Evolutionary conservation across 805 yeast species (phyloP), one percentile per base, ranked within the genome.

Genomic region (Cyberlindnera petersonii): DNA sequence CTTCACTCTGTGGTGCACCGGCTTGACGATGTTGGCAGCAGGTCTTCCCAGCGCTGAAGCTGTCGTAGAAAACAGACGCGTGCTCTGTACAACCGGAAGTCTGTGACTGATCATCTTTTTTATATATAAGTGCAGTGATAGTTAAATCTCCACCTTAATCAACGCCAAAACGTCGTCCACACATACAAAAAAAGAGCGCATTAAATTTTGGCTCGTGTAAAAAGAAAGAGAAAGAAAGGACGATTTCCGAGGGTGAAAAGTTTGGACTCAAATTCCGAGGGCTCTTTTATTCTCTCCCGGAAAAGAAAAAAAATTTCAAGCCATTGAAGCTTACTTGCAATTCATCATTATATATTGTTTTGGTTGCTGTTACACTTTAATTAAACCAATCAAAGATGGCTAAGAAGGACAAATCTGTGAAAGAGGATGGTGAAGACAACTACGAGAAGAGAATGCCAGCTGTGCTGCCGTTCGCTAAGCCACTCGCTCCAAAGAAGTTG

Each of bases 401-500:
- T 26, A 66, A 77, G 67, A 73, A 73, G 60, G 67, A 64, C 44
- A 63, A 65, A 48, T 63, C 66, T 23, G 40, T 42, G 33, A 66
- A 64, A 9, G 50, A 58, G 34, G 40, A 53, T 27, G 42, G 56
- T 13, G 81, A 74, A 39, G 95, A 86, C 63, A 88, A 91, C 77
- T 93, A 93, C 68, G 98, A 93, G 47, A 74, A 75, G 58, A 81
- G 97, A 67, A 67, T 93, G 66, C 82, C 95, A 35, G 97, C 96
- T 16, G 79, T 84, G 42, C 73, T 93, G 52, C 83, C 96, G 39
- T 91, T 93, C 65, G 96, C 98, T 39, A 72, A 79, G 58, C 99
- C 99, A 44, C 74, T 93, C 54, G 99, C 99, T 13, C 78, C 96
- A 31, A 93, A 93, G 71, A 93, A 93, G 65, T 71, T 91, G 61